Conservation (phyloP, 176 grass and related monocot genomes). For the Carex scoparia region DNA sequence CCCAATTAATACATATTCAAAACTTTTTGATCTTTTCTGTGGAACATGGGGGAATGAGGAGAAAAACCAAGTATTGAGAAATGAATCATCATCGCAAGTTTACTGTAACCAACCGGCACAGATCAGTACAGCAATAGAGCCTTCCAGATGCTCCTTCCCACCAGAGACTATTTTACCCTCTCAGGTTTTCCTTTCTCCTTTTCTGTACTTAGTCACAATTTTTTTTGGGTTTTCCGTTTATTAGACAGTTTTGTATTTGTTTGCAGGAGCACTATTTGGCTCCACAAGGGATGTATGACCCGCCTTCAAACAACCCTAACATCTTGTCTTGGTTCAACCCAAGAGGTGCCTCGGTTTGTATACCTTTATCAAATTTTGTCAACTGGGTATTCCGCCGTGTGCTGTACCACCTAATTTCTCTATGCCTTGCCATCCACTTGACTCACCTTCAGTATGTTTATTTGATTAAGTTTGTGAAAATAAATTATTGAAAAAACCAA, state of each 20-base stretch:
- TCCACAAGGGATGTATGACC: constrained; percentile 36
- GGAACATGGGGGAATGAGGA: constrained; percentile 26
- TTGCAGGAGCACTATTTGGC: constrained; percentile 25
- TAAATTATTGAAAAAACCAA: no score
- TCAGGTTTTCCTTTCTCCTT: constrained; percentile 19
- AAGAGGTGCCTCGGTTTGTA: constrained; percentile 9
- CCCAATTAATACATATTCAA: neutral
- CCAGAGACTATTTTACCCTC: constrained; percentile 32
- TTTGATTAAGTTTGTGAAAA: neutral
- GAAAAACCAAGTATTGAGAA: constrained; percentile 18
- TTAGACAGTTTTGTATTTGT: constrained; percentile 28
- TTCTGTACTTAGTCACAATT: neutral
- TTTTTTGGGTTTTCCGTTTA: neutral
- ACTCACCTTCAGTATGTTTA: constrained; percentile 25
- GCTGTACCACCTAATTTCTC: constrained; percentile 17
- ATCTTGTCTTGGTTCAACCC: constrained; percentile 31
- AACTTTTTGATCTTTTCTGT: neutral
- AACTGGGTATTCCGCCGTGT: constrained; percentile 32
- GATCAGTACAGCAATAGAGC: constrained; percentile 19
- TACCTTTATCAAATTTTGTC: constrained; percentile 27
- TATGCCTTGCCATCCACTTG: constrained; percentile 13
- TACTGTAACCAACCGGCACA: constrained; percentile 14
- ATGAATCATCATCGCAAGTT: constrained; percentile 13
- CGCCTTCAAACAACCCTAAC: constrained; percentile 31
- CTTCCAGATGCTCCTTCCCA: constrained; percentile 24